These are phyloP conservation scores for Coemansia sp. DNA, from an alignment of 371 early-diverging fungal genomes.

Conservation along the genomic window DNA sequence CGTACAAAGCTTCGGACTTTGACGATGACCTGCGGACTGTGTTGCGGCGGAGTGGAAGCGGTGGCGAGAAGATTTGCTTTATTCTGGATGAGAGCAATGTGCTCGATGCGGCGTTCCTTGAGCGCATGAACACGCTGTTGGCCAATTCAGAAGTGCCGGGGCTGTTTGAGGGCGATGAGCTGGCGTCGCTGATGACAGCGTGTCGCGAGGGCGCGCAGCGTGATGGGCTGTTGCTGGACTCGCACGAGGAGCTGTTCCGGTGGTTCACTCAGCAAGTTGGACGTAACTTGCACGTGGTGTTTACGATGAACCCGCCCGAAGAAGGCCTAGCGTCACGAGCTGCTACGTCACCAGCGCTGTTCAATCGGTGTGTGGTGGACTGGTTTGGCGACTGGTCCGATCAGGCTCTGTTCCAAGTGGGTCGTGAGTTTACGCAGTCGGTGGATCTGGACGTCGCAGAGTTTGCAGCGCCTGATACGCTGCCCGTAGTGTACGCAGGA, in stretches of 20 bases:
- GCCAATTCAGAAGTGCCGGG: constrained; percentile 99
- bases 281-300: constrained; percentile 96
- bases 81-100: constrained; percentile 98
- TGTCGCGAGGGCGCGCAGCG: constrained; percentile 93
- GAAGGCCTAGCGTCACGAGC: constrained; percentile 91
- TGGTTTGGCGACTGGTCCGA: constrained; percentile 99
- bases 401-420: constrained; percentile 97
- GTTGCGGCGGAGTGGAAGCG: constrained; percentile 89
- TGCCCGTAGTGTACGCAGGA: constrained; percentile 79
- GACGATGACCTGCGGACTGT: constrained; percentile 94
- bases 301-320: constrained; percentile 98
- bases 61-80: constrained; percentile 97
- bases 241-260: constrained; percentile 91
- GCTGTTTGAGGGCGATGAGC: constrained; percentile 98
- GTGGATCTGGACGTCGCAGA: constrained; percentile 81
- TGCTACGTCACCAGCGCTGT: constrained; percentile 97
- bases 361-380: constrained; percentile 99
- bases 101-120: constrained; percentile 92
- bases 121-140: constrained; percentile 97
- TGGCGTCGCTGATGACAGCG: constrained; percentile 87
- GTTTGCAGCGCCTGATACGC: constrained; percentile 68
- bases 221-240: constrained; percentile 92
- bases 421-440: constrained; percentile 87
- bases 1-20: constrained; percentile 94
- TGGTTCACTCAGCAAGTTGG: constrained; percentile 98